A percentile compares a stretch with the other conserved stretches of the same genome.
Evolutionary conservation across 148 eudicot species (phyloP).

Genomic region (Persicaria maculosa): DNA sequence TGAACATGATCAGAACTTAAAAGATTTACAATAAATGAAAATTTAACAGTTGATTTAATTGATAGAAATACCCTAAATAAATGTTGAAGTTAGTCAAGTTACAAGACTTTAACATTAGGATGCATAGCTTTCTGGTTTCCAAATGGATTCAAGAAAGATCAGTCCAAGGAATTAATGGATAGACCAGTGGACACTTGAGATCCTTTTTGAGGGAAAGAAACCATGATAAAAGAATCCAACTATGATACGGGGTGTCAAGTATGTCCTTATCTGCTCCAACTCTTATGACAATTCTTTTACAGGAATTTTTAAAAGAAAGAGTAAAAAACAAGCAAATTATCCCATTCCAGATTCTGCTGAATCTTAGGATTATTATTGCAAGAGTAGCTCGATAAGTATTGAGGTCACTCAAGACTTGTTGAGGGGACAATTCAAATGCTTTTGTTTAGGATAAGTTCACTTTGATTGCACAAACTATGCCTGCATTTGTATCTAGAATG

Average conservation of each 20-base stretch:
- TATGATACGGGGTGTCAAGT: too few relatives aligned
- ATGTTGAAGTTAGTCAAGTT: not conserved
- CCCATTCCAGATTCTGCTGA: not conserved
- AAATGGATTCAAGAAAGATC: not conserved
- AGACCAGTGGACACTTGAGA: not conserved
- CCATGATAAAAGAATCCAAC: too few relatives aligned
- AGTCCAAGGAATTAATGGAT: not conserved
- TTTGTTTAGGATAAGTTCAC: not conserved
- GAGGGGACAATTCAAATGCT: not conserved
- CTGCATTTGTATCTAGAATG: not conserved
- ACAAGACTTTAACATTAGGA: not conserved
- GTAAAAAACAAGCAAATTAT: not conserved
- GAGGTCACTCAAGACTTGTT: not conserved
- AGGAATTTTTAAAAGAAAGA: too few relatives aligned
- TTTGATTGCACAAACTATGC: not conserved
- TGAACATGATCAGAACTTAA: slow-evolving; percentile 14
- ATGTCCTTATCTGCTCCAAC: too few relatives aligned
- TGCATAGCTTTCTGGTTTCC: not conserved
- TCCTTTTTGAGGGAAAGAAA: not conserved
- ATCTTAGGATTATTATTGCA: not conserved
- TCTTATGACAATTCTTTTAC: too few relatives aligned
- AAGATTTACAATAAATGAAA: not conserved
- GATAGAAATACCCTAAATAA: not conserved
- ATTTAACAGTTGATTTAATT: not conserved
- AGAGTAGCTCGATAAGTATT: not conserved